Evolutionary conservation across 495 filamentous ascomycete species (phyloP), one percentile per base, ranked within the genome.

Genomic region (Aspergillus nanangensis): DNA sequence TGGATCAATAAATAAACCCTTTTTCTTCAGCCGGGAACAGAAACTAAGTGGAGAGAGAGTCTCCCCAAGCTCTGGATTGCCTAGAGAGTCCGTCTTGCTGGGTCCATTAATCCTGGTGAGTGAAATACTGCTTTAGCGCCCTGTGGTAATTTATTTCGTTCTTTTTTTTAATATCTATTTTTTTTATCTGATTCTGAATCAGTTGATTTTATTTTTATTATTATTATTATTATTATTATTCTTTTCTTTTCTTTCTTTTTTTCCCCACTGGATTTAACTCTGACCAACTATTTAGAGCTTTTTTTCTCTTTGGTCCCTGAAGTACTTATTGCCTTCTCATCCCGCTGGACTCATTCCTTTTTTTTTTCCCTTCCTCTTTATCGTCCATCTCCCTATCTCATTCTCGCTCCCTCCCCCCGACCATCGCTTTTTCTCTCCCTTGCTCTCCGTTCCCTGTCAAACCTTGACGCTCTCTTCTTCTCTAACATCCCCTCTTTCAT

Each of bases 31-130:
- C n/a, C n/a, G n/a, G n/a, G n/a, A n/a, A n/a, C n/a, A n/a, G n/a
- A n/a, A n/a, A n/a, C n/a, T n/a, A n/a, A n/a, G n/a, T n/a, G n/a
- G n/a, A 58, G 47, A 52, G 48, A 36, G 47, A 47, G 41, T 47
- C 48, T 45, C 19, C 32, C 27, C 38, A 40, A 18, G 43, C 22
- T 33, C 17, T 37, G 29, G 36, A 13, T 41, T 35, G 24, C 23
- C 39, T 36, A 21, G 31, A 22, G 27, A 31, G 33, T 10, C 32
- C 29, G 23, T 35, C 49, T 44, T 40, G 17, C 20, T 21, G 55
- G 51, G 47, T 53, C 52, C 52, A 41, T 41, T 50, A n/a, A n/a
- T 23, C 25, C 23, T 45, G 14, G 34, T 25, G 32, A 22, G 14
- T 46, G 21, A 38, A 27, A 15, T 46, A 15, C 11, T 38, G 21